A percentile compares a stretch with the other conserved stretches of the same genome.
phyloP scores from a whole-genome alignment of 148 eudicot species.

The Silene latifolia region DNA sequence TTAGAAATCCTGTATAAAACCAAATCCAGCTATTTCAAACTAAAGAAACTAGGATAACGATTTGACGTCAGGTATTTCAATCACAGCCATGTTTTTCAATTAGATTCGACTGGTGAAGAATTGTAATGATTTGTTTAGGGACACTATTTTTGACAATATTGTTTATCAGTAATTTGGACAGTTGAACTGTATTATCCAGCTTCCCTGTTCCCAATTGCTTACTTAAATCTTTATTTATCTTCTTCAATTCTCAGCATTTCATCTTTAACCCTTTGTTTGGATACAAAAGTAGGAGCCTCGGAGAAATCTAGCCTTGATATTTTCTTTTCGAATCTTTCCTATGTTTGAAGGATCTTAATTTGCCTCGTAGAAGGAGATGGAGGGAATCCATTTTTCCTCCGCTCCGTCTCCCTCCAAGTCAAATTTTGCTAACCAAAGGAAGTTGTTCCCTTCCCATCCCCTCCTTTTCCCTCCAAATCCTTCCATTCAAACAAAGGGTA shows the following conservation, averaged over 20 bases:
- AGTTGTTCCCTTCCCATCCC: too few relatives aligned
- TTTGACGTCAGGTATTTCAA: not conserved
- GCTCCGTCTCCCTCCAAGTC: too few relatives aligned
- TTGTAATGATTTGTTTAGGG: not conserved
- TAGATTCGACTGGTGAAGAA: not conserved
- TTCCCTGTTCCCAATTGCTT: not conserved
- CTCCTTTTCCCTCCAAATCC: not conserved
- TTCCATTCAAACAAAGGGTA: not conserved
- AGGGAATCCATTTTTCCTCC: too few relatives aligned
- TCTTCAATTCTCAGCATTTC: not conserved
- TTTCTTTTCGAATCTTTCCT: not conserved
- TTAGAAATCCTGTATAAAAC: not conserved
- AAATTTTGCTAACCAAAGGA: too few relatives aligned
- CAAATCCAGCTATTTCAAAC: not conserved
- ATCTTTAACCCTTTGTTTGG: not conserved
- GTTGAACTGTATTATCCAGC: not conserved
- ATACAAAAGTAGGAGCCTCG: not conserved
- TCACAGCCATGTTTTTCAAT: not conserved
- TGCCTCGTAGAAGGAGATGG: too few relatives aligned
- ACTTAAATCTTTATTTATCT: not conserved
- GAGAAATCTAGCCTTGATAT: too few relatives aligned
- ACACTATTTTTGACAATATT: not conserved
- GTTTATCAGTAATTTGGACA: not conserved
- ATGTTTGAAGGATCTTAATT: too few relatives aligned
- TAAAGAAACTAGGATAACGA: not conserved